These are phyloP conservation scores for Fomitopsis palustris DNA, from an alignment of 1,284 basidiomycete genomes.

Conservation along the genomic window DNA sequence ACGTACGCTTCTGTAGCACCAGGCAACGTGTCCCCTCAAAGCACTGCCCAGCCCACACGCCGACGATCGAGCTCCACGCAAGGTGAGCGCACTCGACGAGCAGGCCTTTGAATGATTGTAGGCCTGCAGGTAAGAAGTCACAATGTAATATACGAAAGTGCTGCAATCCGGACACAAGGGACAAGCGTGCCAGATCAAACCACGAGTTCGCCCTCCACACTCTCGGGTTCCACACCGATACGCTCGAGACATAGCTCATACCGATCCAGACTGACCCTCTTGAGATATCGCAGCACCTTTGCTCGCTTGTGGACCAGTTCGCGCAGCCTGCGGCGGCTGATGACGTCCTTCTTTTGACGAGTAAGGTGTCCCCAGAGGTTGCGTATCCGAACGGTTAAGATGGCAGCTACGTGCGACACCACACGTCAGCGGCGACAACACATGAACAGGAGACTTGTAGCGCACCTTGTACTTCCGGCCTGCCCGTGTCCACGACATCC, in stretches of 20 bases:
- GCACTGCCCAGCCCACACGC: too few species aligned
- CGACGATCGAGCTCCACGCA: too few species aligned
- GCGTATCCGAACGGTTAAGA: constrained; percentile 85
- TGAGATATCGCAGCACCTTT: constrained; percentile 81
- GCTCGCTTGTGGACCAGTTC: constrained; percentile 81
- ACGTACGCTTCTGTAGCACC: too few species aligned
- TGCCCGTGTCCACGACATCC: constrained; percentile 76
- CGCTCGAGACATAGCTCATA: constrained; percentile 75
- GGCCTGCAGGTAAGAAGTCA: background rate
- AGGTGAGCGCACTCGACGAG: too few species aligned
- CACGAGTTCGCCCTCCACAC: constrained; percentile 87
- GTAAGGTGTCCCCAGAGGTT: constrained; percentile 76
- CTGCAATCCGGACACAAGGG: background rate
- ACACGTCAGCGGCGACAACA: background rate
- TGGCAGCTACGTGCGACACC: constrained; percentile 56
- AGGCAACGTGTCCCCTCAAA: too few species aligned
- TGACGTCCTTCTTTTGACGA: constrained; percentile 71
- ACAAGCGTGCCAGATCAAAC: constrained; percentile 33
- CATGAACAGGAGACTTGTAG: constrained; percentile 11
- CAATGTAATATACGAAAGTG: background rate
- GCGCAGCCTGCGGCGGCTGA: constrained; percentile 73
- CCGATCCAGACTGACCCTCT: constrained; percentile 58
- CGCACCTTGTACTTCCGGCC: constrained; percentile 86
- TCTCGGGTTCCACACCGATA: constrained; percentile 74
- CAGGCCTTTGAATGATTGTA: too few species aligned